Conservation (phyloP, 2,329 filamentous ascomycete species). For the Westerdykella sp. region DNA sequence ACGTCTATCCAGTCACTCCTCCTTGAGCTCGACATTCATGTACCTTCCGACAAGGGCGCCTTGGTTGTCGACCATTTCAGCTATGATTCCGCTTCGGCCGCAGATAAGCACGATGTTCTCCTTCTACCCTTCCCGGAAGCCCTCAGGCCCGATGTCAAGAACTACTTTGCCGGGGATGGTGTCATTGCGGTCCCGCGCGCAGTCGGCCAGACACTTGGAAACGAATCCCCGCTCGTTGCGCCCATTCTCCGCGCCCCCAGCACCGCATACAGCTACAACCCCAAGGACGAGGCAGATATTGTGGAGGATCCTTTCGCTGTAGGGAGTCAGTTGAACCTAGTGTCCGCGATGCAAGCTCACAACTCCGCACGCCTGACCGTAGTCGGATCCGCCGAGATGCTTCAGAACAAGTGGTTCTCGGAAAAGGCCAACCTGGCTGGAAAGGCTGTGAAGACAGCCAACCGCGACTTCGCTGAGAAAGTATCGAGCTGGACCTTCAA, state of each 20-base stretch:
- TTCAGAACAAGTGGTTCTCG: constrained; percentile 84
- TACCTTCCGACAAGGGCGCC: constrained; percentile 79
- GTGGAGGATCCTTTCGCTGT: constrained; percentile 80
- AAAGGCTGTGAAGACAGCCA: constrained; percentile 61
- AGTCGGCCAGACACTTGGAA: constrained; percentile 75
- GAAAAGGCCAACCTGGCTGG: constrained; percentile 58
- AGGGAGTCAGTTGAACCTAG: constrained; percentile 74
- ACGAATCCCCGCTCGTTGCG: constrained; percentile 65
- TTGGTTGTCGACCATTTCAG: constrained; percentile 94
- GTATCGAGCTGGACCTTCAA: constrained; percentile 95
- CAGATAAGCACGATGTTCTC: constrained; percentile 83
- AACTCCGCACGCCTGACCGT: constrained; percentile 89
- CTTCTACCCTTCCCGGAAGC: constrained; percentile 64
- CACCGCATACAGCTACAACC: constrained; percentile 90
- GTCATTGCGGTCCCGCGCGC: constrained; percentile 76
- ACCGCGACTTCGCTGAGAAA: constrained; percentile 78
- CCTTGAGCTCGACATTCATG: constrained; percentile 77
- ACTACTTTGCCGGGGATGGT: constrained; percentile 66
- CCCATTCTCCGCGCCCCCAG: constrained; percentile 75
- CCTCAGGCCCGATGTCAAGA: constrained; percentile 62
- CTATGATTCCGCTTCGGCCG: constrained; percentile 70
- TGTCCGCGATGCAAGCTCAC: constrained; percentile 82
- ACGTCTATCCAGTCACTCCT: constrained; percentile 71
- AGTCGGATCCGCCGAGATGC: constrained; percentile 76
- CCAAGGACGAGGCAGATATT: constrained; percentile 69